Evolutionary conservation across 1,284 basidiomycete species (phyloP).

Genomic region (Cutaneotrichosporon mucoides): DNA sequence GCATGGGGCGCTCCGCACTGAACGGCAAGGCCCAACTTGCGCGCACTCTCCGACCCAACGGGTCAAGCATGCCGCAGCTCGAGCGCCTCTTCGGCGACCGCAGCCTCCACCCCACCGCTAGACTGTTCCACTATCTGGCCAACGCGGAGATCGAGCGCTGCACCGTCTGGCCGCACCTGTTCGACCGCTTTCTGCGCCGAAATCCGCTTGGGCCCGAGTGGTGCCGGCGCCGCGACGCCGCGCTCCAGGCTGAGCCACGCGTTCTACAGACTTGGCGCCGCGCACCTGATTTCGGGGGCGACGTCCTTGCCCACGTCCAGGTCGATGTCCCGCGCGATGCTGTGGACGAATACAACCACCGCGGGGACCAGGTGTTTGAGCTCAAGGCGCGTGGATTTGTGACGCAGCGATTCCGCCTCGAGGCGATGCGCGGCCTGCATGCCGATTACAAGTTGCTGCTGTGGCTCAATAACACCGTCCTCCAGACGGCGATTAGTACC

Average conservation of each 20-base stretch:
- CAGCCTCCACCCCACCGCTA: not conserved
- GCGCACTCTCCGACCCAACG: too few relatives aligned
- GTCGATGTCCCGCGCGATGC: not conserved
- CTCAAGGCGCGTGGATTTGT: conserved; percentile 38
- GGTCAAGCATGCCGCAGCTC: too few relatives aligned
- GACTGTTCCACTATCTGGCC: not conserved
- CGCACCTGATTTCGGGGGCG: not conserved
- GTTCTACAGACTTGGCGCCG: not conserved
- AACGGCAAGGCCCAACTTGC: too few relatives aligned
- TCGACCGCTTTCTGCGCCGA: not conserved
- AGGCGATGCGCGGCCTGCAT: conserved; percentile 20
- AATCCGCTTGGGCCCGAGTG: not conserved
- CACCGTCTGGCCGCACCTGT: too few relatives aligned
- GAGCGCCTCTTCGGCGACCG: too few relatives aligned
- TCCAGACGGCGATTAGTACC: conserved; percentile 37
- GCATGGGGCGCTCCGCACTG: not conserved
- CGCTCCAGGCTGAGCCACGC: too few relatives aligned
- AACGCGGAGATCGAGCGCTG: not conserved
- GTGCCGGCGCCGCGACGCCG: not conserved
- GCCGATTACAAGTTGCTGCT: conserved; percentile 27
- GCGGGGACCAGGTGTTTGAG: conserved; percentile 29
- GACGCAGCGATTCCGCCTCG: conserved; percentile 23
- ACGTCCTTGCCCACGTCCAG: not conserved
- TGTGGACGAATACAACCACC: not conserved
- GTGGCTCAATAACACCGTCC: conserved; percentile 37